Percentiles rank a stretch among this genome's conserved stretches.
Evolutionary conservation across 495 filamentous ascomycete species (phyloP).

Genomic region (Astrocystis sublimbata): DNA sequence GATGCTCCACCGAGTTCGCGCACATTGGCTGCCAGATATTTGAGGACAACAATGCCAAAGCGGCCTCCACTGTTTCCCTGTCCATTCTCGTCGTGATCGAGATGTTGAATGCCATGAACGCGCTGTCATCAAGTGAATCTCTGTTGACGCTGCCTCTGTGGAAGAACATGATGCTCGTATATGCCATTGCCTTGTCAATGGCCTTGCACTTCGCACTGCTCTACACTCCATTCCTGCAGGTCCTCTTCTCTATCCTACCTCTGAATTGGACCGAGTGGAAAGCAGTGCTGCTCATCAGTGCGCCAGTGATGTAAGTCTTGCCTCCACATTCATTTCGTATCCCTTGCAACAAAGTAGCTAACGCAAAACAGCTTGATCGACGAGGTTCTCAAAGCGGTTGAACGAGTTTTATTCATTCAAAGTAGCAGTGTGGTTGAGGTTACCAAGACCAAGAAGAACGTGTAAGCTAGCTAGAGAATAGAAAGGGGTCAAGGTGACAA

Average conservation of each 20-base stretch:
- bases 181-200: conserved; percentile 95
- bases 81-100: conserved; percentile 94
- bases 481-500: conserved; percentile 23
- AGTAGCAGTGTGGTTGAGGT: conserved; percentile 27
- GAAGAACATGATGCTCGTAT: conserved; percentile 97
- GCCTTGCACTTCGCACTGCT: conserved; percentile 89
- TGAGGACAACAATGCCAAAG: conserved; percentile 80
- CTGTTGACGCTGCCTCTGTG: conserved; percentile 90
- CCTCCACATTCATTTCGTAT: neutral
- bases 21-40: conserved; percentile 97
- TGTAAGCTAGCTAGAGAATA: conserved; percentile 21
- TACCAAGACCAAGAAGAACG: conserved; percentile 46
- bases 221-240: conserved; percentile 88
- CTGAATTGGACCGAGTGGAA: conserved; percentile 90
- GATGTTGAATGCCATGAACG: conserved; percentile 99
- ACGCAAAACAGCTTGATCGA: conserved; percentile 72
- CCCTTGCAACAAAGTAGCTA: conserved; percentile 31
- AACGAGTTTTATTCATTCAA: conserved; percentile 63
- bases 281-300: conserved; percentile 84
- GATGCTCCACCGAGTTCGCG: conserved; percentile 81
- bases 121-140: conserved; percentile 90
- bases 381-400: conserved; percentile 79
- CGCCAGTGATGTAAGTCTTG: conserved; percentile 84
- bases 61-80: conserved; percentile 93
- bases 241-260: conserved; percentile 87